Percentiles rank a stretch among this genome's conserved stretches.
Conservation (phyloP, 2,329 filamentous ascomycete species). For the Whalleya microplaca region DNA sequence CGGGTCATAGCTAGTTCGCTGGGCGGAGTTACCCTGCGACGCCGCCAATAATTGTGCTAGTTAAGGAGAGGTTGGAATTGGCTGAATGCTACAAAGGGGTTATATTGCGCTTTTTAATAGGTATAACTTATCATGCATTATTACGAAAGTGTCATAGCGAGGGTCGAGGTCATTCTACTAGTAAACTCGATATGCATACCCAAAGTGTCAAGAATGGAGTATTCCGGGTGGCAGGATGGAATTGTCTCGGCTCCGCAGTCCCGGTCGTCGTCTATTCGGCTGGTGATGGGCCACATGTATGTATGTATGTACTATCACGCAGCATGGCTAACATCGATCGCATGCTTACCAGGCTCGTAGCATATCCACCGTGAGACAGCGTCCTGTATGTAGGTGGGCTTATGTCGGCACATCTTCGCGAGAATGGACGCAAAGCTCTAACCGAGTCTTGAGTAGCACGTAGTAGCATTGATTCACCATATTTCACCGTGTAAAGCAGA, state of each 20-base stretch:
- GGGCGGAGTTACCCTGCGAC: background rate
- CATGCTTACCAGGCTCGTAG: background rate
- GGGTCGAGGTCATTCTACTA: background rate
- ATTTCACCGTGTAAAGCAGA: background rate
- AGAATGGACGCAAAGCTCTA: background rate
- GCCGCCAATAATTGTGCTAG: background rate
- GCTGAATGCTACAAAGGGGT: background rate
- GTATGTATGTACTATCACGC: background rate
- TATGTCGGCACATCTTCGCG: too few relatives aligned
- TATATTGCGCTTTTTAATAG: background rate
- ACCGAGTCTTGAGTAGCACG: background rate
- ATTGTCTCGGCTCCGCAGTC: background rate
- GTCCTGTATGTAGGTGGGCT: background rate
- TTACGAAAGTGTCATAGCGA: background rate
- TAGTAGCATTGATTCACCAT: background rate
- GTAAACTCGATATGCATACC: background rate
- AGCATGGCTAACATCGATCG: too few relatives aligned
- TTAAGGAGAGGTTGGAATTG: background rate
- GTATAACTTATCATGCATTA: background rate
- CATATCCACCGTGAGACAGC: background rate
- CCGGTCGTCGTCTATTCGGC: background rate
- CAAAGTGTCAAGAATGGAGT: background rate
- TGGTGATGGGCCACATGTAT: too few relatives aligned
- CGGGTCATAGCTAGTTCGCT: background rate
- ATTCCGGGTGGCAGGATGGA: background rate